Evolutionary conservation across 2,329 filamentous ascomycete genomes (phyloP).

Genomic region (Stemphylium lycopersici): DNA sequence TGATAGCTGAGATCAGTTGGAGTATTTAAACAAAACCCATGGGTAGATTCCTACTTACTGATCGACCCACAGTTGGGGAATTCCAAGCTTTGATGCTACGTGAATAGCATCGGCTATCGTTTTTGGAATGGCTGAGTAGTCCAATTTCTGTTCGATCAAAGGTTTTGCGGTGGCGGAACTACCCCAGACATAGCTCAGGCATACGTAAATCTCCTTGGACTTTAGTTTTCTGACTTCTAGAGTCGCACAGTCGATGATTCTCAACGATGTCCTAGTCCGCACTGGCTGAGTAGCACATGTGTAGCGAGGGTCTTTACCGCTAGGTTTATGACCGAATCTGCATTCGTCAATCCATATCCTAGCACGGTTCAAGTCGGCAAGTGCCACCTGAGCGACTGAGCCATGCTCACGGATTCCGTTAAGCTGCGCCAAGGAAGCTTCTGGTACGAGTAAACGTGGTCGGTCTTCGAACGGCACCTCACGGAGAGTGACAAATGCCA

Average conservation of each 20-base stretch:
- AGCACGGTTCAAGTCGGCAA: no score
- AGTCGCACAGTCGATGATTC: background rate
- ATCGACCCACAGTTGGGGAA: constrained; percentile 5
- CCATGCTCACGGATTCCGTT: no score
- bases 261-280: background rate
- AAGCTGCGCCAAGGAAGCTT: no score
- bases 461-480: no score
- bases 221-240: background rate
- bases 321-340: background rate
- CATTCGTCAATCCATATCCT: no score
- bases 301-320: background rate
- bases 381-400: no score
- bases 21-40: background rate
- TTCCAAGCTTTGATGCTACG: constrained; percentile 1
- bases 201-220: background rate
- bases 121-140: background rate
- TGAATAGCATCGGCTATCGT: constrained; percentile 8
- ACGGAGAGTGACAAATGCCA: no score
- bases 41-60: background rate
- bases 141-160: background rate
- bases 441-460: no score
- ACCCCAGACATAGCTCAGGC: background rate
- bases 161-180: background rate
- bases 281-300: background rate
- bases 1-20: background rate